Conservation (phyloP, 768 basidiomycete species). For the Strobilomyces echinocephalus region DNA sequence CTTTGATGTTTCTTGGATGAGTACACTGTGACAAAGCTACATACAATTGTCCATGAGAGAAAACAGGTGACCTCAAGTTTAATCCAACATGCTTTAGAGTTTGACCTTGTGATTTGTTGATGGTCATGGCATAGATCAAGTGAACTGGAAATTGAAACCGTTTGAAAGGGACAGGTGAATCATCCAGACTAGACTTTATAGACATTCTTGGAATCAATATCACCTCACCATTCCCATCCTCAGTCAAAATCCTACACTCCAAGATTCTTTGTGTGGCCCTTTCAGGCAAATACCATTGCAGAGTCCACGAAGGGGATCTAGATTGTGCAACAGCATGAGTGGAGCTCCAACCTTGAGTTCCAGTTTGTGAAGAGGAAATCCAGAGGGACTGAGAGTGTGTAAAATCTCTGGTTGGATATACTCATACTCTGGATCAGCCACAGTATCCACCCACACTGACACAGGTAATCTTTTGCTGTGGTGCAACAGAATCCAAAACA, state of each 20-base stretch:
- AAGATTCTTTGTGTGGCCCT: background rate
- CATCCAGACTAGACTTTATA: slow-evolving; percentile 14
- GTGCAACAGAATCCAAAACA: background rate
- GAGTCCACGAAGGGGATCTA: background rate
- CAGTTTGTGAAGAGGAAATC: background rate
- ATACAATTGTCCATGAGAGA: slow-evolving; percentile 1
- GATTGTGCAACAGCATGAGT: background rate
- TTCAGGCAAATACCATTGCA: background rate
- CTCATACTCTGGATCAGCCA: background rate
- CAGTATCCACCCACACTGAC: background rate
- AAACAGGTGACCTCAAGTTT: slow-evolving; percentile 20
- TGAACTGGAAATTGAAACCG: slow-evolving; percentile 30
- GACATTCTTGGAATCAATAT: slow-evolving; percentile 30
- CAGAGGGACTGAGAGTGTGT: background rate
- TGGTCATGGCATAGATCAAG: slow-evolving; percentile 36
- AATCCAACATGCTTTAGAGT: slow-evolving; percentile 13
- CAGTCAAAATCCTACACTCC: background rate
- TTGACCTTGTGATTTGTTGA: slow-evolving; percentile 40
- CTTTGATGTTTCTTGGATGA: background rate
- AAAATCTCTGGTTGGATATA: background rate
- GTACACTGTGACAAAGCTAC: background rate
- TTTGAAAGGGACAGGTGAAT: slow-evolving; percentile 21
- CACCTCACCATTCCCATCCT: background rate
- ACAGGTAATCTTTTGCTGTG: background rate
- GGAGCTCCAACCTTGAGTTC: background rate